phyloP scores from a whole-genome alignment of 345 rosid genomes.

The Alliaria petiolata region DNA sequence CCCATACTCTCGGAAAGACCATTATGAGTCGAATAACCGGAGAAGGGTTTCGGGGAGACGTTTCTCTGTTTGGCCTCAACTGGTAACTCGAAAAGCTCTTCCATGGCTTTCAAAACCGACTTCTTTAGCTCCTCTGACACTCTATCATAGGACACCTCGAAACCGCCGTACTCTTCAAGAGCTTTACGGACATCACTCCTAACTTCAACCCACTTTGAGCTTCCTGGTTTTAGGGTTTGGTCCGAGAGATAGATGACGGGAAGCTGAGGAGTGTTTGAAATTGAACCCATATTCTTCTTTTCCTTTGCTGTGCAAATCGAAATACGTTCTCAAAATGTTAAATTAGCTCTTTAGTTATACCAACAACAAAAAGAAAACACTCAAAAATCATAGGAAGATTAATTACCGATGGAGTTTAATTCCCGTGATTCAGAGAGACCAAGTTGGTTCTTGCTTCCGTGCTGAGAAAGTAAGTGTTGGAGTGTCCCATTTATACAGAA shows the following conservation, averaged over 20 bases:
- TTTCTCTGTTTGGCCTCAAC: slow-evolving; percentile 16
- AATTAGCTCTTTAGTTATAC: not conserved
- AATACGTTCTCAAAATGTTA: not conserved
- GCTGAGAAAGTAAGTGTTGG: not conserved
- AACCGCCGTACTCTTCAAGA: slow-evolving; percentile 14
- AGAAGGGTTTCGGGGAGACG: not conserved
- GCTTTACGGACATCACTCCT: slow-evolving; percentile 24
- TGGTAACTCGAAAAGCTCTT: slow-evolving; percentile 14
- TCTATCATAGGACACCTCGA: slow-evolving; percentile 8
- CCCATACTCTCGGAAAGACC: slow-evolving; percentile 18
- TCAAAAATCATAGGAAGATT: not conserved
- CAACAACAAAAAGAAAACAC: not conserved
- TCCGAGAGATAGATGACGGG: slow-evolving; percentile 15
- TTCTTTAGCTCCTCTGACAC: slow-evolving; percentile 7
- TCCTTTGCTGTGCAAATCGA: not conserved
- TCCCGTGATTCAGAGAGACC: not conserved
- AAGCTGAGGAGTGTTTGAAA: not conserved
- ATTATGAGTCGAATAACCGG: slow-evolving; percentile 8
- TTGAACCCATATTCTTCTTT: slow-evolving; percentile 6
- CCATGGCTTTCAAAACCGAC: not conserved
- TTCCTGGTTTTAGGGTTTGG: slow-evolving; percentile 24
- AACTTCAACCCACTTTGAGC: slow-evolving; percentile 14
- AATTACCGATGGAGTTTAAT: slow-evolving; percentile 14
- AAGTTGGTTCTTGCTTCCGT: not conserved
- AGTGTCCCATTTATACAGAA: not conserved